These are phyloP conservation scores for Peniophora sp. DNA, from an alignment of 1,284 basidiomycete genomes.

Conservation along the genomic window DNA sequence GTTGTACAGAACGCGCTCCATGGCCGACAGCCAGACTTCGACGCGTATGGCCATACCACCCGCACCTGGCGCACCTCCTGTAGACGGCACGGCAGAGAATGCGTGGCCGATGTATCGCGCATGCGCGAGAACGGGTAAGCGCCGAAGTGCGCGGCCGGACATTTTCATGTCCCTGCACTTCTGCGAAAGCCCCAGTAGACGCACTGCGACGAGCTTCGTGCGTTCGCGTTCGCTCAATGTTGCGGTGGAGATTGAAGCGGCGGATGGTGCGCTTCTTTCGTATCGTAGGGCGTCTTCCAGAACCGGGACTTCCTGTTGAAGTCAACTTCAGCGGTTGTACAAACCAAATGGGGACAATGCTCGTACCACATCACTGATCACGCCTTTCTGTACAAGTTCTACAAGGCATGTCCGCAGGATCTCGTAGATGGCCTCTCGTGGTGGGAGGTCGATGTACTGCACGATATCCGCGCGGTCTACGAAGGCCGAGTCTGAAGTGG, in stretches of 20 bases:
- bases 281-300: slow-evolving; percentile 53
- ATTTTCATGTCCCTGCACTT: slow-evolving; percentile 70
- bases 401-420: slow-evolving; percentile 81
- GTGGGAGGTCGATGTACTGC: slow-evolving; percentile 89
- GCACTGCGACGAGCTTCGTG: slow-evolving; percentile 44
- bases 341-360: slow-evolving; percentile 1
- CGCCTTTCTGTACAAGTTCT: slow-evolving; percentile 72
- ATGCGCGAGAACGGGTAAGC: slow-evolving; percentile 87
- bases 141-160: slow-evolving; percentile 85
- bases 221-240: slow-evolving; percentile 25
- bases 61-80: background rate
- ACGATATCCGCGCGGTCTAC: slow-evolving; percentile 96
- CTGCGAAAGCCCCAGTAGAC: slow-evolving; percentile 60
- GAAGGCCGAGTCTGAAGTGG: slow-evolving; percentile 76
- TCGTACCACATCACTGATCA: slow-evolving; percentile 56
- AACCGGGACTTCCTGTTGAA: slow-evolving; percentile 49
- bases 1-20: slow-evolving; percentile 63
- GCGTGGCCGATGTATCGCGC: slow-evolving; percentile 69
- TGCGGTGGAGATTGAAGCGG: slow-evolving; percentile 6
- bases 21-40: slow-evolving; percentile 67
- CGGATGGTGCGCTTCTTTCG: slow-evolving; percentile 30
- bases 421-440: slow-evolving; percentile 87
- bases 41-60: slow-evolving; percentile 31
- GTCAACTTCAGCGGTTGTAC: slow-evolving; percentile 1
- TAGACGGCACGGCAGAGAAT: slow-evolving; percentile 7